Conservation (phyloP, 257 asterid species). For the Buddleja alternifolia region DNA sequence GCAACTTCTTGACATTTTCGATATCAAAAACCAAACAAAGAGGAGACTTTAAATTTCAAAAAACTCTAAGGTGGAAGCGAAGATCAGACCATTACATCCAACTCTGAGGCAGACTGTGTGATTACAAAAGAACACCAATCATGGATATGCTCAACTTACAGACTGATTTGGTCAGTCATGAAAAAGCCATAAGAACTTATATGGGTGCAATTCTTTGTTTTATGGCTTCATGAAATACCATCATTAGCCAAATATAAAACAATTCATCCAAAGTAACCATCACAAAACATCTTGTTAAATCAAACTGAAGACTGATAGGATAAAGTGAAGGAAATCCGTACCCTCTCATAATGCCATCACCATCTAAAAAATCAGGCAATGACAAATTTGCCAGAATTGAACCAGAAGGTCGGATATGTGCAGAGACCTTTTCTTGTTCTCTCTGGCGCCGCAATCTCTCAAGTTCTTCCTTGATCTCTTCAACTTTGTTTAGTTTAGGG, state of each 20-base stretch:
- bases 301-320: conserved; percentile 23
- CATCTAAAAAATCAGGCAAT: conserved; percentile 68
- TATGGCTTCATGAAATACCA: neutral
- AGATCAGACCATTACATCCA: conserved; percentile 4
- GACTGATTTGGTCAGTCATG: neutral
- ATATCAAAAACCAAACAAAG: neutral
- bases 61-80: conserved; percentile 2
- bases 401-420: conserved; percentile 77
- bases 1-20: neutral
- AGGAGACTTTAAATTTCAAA: neutral
- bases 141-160: conserved; percentile 9
- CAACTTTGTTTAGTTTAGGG: conserved; percentile 69
- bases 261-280: conserved; percentile 19
- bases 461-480: conserved; percentile 93
- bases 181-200: neutral
- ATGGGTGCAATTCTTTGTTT: conserved; percentile 11
- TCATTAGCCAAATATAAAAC: neutral
- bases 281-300: conserved; percentile 23
- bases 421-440: conserved; percentile 66
- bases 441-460: conserved; percentile 74
- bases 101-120: conserved; percentile 12
- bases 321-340: conserved; percentile 33
- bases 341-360: conserved; percentile 98
- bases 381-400: conserved; percentile 80
- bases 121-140: conserved; percentile 10